Base-by-base conservation (phyloP, 1,139 yeast genomes). In the Geotrichum restrictum region DNA sequence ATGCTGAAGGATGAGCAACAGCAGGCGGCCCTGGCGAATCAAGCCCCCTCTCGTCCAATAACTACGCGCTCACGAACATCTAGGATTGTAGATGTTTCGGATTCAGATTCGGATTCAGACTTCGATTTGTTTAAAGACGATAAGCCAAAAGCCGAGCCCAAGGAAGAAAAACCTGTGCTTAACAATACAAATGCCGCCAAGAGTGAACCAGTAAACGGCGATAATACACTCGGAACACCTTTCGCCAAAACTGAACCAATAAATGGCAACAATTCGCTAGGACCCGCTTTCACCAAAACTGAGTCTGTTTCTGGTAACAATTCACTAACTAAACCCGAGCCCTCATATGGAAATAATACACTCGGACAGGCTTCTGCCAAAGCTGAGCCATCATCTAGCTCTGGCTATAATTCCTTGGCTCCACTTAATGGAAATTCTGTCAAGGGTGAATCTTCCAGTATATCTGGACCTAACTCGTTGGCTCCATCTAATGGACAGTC, bases 61-160 rank as follows among this genome's bases (percentile, higher is more conserved):
- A 24, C 29, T 5, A 5, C 29, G 8, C n/a, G n/a, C n/a, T n/a
- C n/a, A n/a, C n/a, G n/a, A n/a, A n/a, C n/a, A n/a, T 31, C 34
- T 11, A 31, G 34, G 24, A 13, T 8, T 24, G 29, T 24, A 24
- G 29, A 24, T 8, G 29, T 24, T 24, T 24, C 10, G 7, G 38
- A 43, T 31, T 18, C 18, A 8, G 38, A 43, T 21, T 43, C 47
- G 2, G 47, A 43, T 33, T 24, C 33, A 2, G 47, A 43, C 10
- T 43, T 33, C 8, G 33, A 24, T 27, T 7, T 43, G 27, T 43
- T 43, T 16, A 32, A 19, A 7, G 39, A 43, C 18, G 39, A 43
- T 2, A 32, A 32, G 27, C 47, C 27, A 5, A 32, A 43, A n/a
- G 7, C 29, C 29, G 29, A 8, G 7, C 29, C 8, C 8, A 5